phyloP scores from a whole-genome alignment of 139 green algal genomes.

The Chlorella sp. region DNA sequence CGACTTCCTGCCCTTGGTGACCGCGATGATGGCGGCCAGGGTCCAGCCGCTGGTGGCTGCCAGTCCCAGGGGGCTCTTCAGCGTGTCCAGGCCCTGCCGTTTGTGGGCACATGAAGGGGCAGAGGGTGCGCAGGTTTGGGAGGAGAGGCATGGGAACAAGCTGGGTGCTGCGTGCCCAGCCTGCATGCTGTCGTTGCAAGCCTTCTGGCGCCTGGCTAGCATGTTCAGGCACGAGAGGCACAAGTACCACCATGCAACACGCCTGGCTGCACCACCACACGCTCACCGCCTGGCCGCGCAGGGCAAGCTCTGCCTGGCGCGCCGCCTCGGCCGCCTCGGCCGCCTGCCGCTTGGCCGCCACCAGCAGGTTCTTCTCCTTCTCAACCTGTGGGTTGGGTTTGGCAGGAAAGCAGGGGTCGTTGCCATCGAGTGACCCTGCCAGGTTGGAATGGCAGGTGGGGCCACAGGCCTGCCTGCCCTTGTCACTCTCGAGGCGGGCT shows the following conservation, averaged over 20 bases:
- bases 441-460: background rate
- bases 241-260: too few relatives aligned
- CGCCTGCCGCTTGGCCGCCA: background rate
- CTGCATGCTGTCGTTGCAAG: too few relatives aligned
- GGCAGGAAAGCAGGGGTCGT: too few relatives aligned
- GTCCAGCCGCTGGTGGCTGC: conserved; percentile 2
- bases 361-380: conserved; percentile 24
- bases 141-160: too few relatives aligned
- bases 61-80: conserved; percentile 9
- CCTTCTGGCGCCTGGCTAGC: too few relatives aligned
- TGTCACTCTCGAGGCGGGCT: too few relatives aligned
- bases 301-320: conserved; percentile 2
- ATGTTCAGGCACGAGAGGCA: too few relatives aligned
- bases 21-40: conserved; percentile 11
- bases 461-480: too few relatives aligned
- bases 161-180: too few relatives aligned
- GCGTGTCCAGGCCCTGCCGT: background rate
- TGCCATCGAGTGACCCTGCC: background rate
- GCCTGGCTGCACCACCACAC: too few relatives aligned
- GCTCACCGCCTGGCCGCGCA: conserved; percentile 8
- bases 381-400: background rate
- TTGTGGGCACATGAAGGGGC: too few relatives aligned
- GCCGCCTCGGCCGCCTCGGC: background rate
- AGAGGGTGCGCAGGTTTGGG: too few relatives aligned
- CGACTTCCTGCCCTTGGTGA: background rate